These are phyloP conservation scores for Leccinellum rugosiceps DNA, from an alignment of 768 basidiomycete genomes.

Conservation along the genomic window DNA sequence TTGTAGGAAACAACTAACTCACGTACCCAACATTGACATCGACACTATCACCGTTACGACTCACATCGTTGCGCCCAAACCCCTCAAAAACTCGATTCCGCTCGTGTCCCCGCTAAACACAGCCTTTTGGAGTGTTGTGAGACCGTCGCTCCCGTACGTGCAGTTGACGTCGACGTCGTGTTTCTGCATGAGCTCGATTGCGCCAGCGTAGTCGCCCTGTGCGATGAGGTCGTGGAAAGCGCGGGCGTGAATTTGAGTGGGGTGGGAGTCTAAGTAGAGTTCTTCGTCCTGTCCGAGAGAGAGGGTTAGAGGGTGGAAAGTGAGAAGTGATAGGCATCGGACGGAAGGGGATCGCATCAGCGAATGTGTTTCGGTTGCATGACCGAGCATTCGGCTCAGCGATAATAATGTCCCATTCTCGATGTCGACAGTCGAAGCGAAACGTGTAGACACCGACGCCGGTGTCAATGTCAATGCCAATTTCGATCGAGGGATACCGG, in stretches of 20 bases:
- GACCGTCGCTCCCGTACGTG: conserved; percentile 14
- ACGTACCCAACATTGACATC: too few species aligned
- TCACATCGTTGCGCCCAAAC: conserved; percentile 19
- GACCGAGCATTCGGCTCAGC: neutral
- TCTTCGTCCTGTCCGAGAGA: conserved; percentile 22
- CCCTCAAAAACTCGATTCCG: conserved; percentile 19
- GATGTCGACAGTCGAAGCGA: too few species aligned
- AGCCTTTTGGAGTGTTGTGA: conserved; percentile 26
- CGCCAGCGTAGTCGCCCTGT: conserved; percentile 18
- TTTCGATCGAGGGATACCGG: too few species aligned
- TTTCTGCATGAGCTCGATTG: conserved; percentile 15
- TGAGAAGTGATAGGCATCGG: too few species aligned
- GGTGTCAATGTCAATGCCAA: too few species aligned
- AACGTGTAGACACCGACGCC: neutral
- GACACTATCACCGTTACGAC: too few species aligned
- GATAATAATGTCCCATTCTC: neutral
- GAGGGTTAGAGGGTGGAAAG: too few species aligned
- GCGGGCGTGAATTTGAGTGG: conserved; percentile 15
- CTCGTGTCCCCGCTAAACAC: conserved; percentile 15
- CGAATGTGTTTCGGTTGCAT: too few species aligned
- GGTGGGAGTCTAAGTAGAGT: conserved; percentile 14
- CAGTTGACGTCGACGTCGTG: conserved; percentile 21
- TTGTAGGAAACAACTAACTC: too few species aligned
- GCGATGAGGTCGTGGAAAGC: conserved; percentile 28
- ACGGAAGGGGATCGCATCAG: too few species aligned